A percentile compares a stretch with the other conserved stretches of the same genome.
phyloP scores from a whole-genome alignment of 306 rosid genomes.

The Trifolium fragiferum region DNA sequence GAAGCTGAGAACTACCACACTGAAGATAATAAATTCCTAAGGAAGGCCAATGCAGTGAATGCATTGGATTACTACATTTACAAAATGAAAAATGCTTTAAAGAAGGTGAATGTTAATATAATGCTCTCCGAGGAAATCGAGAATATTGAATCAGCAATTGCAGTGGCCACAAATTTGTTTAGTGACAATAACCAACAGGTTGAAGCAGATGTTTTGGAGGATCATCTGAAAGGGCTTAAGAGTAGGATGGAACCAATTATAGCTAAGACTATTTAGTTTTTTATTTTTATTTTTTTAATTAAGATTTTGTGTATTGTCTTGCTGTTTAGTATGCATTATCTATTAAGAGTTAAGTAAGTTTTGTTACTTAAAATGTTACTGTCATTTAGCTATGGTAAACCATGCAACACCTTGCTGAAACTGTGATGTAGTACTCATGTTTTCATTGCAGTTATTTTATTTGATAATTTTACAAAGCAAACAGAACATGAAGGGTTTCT shows the following conservation, averaged over 20 bases:
- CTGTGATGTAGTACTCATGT: background rate
- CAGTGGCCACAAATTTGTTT: background rate
- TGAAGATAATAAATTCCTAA: conserved; percentile 49
- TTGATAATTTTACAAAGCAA: background rate
- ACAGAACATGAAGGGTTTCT: background rate
- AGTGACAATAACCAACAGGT: background rate
- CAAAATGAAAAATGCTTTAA: conserved; percentile 43
- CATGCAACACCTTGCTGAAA: background rate
- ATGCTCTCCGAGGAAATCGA: conserved; percentile 24
- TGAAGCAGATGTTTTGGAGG: background rate
- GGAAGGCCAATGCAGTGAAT: conserved; percentile 43
- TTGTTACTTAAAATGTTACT: background rate
- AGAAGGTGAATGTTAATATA: conserved; percentile 24
- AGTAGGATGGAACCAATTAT: background rate
- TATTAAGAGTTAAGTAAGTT: too few relatives aligned
- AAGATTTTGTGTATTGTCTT: too few relatives aligned
- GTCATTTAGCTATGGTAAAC: background rate
- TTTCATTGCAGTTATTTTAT: too few relatives aligned
- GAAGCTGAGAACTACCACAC: conserved; percentile 51
- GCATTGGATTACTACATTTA: conserved; percentile 47
- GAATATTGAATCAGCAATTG: conserved; percentile 44
- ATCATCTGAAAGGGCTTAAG: background rate
- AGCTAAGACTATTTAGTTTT: background rate
- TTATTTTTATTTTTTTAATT: too few relatives aligned
- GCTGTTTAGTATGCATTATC: too few relatives aligned